Evolutionary conservation across 106 monocot genomes (phyloP), one percentile per base, ranked within the genome.

Genomic region (Phalaenopsis aphrodite): DNA sequence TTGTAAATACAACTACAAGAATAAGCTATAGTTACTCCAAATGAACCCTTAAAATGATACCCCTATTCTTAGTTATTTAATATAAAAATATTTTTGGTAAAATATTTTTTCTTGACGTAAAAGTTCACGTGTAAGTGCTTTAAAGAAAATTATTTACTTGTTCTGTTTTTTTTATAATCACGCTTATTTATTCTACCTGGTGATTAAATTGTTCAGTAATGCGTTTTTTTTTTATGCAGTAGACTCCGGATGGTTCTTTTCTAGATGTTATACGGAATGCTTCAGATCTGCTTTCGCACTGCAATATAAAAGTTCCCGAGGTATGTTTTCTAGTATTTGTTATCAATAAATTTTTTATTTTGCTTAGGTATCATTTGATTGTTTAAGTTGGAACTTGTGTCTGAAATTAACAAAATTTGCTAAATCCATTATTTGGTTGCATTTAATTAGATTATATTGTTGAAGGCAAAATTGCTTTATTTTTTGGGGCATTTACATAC

Each of bases 241-340:
- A 97, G 96, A 98, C 97, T n/a, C 97, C 97, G 73, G 97, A 98
- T 79, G 97, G 97, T 81, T 78, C 94, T 21, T 85, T 98, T n/a
- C 81, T 98, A 82, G 97, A 98, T 87, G 82, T 98, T 41, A 83
- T 94, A 81, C 78, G 97, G 75, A 98, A 98, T 92, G 94, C 92
- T 19, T 81, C 79, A 75, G 94, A 98, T 79, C 72, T 98, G 85
- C 87, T 98, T 72, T 91, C 94, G 42, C 71, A 75, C 45, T 94
- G 90, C 73, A 78, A 87, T 81, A 87, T 98, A 88, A 82, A 87
- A 55, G 79, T 98, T 66, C 97, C 97, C 2, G 83, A 90, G 97
- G 97, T 98, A 86, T 56, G 42, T 79, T 11, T 45, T 77, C 47
- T 37, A 41, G 18, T 11, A 11, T 48, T 77, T 52, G 49, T 77